Percentiles rank a stretch among this genome's conserved stretches.
Conservation (phyloP, 2,329 filamentous ascomycete species). For the Akanthomyces uredinophilus region DNA sequence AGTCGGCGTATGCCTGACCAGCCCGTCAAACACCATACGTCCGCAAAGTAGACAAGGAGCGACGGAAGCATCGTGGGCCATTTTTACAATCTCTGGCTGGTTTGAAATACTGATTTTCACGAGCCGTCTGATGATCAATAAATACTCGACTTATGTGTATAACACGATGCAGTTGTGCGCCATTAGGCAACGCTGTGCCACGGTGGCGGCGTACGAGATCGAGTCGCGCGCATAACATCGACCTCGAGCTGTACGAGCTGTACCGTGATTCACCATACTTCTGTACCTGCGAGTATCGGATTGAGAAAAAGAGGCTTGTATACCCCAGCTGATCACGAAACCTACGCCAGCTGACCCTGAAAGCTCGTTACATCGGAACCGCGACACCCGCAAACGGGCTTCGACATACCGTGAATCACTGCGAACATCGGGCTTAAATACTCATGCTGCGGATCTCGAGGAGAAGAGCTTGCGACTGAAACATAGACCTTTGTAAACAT, state of each 20-base stretch:
- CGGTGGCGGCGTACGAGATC: background rate
- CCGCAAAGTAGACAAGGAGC: constrained; percentile 5
- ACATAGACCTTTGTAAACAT: background rate
- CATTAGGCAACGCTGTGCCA: background rate
- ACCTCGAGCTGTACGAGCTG: background rate
- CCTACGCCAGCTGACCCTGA: too few relatives aligned
- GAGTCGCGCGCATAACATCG: background rate
- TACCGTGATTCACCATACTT: background rate
- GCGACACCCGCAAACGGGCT: background rate
- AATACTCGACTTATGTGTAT: background rate
- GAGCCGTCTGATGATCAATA: background rate
- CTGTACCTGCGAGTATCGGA: too few relatives aligned
- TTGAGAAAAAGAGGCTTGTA: too few relatives aligned
- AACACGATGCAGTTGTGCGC: background rate
- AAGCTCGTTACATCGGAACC: too few relatives aligned
- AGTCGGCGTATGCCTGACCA: background rate
- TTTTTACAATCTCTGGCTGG: background rate
- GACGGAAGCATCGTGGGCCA: background rate
- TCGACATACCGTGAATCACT: background rate
- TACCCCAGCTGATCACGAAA: too few relatives aligned
- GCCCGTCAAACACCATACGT: background rate
- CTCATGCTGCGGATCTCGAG: background rate
- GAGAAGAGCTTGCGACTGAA: background rate
- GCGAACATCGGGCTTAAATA: background rate
- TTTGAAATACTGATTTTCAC: background rate